phyloP scores from a whole-genome alignment of 345 rosid genomes.

The Rhodamnia rubescens region DNA sequence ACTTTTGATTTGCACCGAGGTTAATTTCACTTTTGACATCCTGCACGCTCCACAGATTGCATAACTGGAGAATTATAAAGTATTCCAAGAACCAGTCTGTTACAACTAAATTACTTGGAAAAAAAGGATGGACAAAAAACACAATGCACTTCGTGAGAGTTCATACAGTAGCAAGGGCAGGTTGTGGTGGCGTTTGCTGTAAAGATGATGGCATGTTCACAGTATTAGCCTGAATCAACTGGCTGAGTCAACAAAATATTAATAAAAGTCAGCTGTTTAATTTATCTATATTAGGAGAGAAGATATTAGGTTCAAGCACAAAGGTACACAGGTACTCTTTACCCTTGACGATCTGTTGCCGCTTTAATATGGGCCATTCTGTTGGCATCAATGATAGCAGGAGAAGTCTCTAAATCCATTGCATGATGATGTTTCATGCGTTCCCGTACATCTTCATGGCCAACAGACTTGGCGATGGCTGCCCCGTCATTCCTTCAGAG shows the following conservation, averaged over 20 bases:
- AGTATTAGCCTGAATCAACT: slow-evolving; percentile 39
- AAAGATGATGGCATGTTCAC: slow-evolving; percentile 38
- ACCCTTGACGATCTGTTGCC: slow-evolving; percentile 42
- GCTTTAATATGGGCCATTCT: slow-evolving; percentile 39
- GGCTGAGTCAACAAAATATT: slow-evolving; percentile 26
- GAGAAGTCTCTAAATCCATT: slow-evolving; percentile 41
- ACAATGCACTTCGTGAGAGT: not conserved
- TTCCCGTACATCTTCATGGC: slow-evolving; percentile 60
- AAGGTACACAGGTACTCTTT: not conserved
- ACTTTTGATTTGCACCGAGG: slow-evolving; percentile 29
- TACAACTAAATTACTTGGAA: not conserved
- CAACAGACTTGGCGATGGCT: slow-evolving; percentile 41
- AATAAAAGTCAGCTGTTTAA: not conserved
- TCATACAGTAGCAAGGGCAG: slow-evolving; percentile 26
- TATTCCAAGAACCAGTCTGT: not conserved
- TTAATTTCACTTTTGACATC: slow-evolving; percentile 43
- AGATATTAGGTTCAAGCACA: not conserved
- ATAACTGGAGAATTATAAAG: slow-evolving; percentile 2
- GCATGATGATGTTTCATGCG: slow-evolving; percentile 42
- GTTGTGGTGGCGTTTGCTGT: slow-evolving; percentile 39
- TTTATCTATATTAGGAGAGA: not conserved
- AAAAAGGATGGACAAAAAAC: not conserved
- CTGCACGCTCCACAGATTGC: slow-evolving; percentile 21
- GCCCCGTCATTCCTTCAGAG: slow-evolving; percentile 51
- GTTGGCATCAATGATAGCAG: slow-evolving; percentile 38